Base-by-base conservation (phyloP, 306 rosid species). In the Pachyrhizus erosus region DNA sequence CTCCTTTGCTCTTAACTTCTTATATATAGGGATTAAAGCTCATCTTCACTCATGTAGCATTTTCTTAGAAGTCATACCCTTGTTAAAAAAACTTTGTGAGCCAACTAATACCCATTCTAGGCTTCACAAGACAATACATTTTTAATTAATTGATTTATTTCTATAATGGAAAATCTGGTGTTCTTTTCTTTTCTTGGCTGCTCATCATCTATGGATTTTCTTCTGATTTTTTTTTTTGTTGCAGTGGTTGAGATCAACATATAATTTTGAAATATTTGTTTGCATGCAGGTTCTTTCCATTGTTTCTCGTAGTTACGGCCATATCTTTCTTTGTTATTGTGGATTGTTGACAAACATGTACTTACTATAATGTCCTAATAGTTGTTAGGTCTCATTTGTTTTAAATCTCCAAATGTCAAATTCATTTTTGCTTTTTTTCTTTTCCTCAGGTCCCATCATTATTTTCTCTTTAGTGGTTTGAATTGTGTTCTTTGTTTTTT, bases 321-420 rank as follows among this genome's bases (percentile, higher is more conserved):
- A 24, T 84, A 34, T 54, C 55, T 26, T 51, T 33, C 42, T 77
- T 49, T 60, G 24, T 23, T 65, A 40, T 42, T 24, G 48, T 58
- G 45, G 62, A 66, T 55, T 79, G 51, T 68, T 75, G 65, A 73
- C 80, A 40, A 20, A 75, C 46, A 27, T 29, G 20, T 34, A 40
- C 68, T 48, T 31, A 45, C 15, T 61, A 15, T 20, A 72, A 24
- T 81, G 67, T 49, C 23, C 40, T 67, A 31, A 21, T 43, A 77
- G 60, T 77, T 68, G 58, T 70, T 68, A 17, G 48, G 72, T 45
- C 51, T 78, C 37, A 54, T 73, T 73, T 54, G 27, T 15, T 67
- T 69, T 29, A 13, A 39, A 7, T 65, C 40, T 76, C 71, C 31
- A 26, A 85, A 34, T 52, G 3, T 45, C 72, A 64, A 43, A 57